A percentile compares a stretch with the other conserved stretches of the same genome.
These are phyloP conservation scores for Coemansia sp. DNA, from an alignment of 192 early-diverging fungal species.

Conservation along the genomic window DNA sequence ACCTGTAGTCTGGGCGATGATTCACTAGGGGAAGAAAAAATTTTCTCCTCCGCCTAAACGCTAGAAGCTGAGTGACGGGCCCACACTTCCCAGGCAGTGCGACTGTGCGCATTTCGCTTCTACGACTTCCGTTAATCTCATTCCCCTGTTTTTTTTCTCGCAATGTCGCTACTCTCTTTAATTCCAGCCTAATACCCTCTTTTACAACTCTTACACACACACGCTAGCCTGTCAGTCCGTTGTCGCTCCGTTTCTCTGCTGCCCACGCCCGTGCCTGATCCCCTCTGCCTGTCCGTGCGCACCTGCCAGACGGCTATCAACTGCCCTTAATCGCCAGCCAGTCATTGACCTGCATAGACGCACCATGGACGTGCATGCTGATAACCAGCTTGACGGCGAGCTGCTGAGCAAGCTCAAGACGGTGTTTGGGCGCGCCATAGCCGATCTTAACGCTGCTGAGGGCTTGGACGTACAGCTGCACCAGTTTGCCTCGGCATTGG, in stretches of 20 bases:
- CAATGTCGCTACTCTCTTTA: not conserved
- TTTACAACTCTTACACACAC: not conserved
- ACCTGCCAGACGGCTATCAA: too few relatives aligned
- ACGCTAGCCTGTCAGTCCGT: not conserved
- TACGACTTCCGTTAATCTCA: not conserved
- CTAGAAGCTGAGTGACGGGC: not conserved
- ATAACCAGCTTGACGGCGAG: too few relatives aligned
- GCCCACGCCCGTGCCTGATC: too few relatives aligned
- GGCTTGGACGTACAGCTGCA: conserved; percentile 34
- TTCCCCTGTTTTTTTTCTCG: not conserved
- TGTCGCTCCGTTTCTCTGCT: too few relatives aligned
- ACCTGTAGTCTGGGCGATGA: not conserved
- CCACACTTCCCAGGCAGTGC: not conserved
- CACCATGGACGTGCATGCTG: too few relatives aligned
- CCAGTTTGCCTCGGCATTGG: conserved; percentile 36
- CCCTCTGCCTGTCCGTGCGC: too few relatives aligned
- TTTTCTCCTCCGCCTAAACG: not conserved
- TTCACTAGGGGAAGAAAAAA: not conserved
- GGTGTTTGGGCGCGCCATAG: conserved; percentile 24
- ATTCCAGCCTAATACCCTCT: not conserved
- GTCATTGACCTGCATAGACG: too few relatives aligned
- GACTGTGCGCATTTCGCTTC: not conserved
- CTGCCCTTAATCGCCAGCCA: too few relatives aligned
- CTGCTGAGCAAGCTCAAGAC: too few relatives aligned
- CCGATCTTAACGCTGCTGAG: conserved; percentile 40